phyloP scores from a whole-genome alignment of 441 rosid genomes.

The Gossypium lobatum region DNA sequence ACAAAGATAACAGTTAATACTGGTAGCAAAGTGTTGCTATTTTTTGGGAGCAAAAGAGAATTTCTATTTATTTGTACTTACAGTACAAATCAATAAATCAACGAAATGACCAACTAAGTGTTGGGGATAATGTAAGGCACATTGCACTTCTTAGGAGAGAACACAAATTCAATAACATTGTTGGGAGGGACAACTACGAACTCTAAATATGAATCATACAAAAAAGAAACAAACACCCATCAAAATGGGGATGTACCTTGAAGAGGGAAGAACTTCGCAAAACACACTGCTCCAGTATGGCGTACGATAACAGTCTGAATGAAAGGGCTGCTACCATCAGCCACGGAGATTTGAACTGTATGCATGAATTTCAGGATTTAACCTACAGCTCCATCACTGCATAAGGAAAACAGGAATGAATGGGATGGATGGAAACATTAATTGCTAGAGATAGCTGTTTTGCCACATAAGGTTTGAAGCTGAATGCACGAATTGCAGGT shows the following conservation, averaged over 20 bases:
- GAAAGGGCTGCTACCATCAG: neutral
- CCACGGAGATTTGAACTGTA: neutral
- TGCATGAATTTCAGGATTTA: neutral
- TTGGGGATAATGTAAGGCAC: no score
- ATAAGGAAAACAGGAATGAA: neutral
- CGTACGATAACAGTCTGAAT: neutral
- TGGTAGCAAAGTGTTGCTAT: neutral
- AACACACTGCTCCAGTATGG: neutral
- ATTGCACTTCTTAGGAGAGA: no score
- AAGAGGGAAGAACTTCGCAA: neutral
- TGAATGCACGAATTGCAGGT: neutral
- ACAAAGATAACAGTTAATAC: neutral
- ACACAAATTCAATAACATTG: no score
- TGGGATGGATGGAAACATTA: neutral
- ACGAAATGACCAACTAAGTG: neutral
- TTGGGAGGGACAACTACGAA: no score
- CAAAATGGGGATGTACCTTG: neutral
- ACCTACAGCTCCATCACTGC: neutral
- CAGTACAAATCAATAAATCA: neutral
- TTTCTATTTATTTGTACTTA: neutral
- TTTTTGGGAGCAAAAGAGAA: neutral
- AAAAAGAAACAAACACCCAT: neutral
- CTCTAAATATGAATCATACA: no score
- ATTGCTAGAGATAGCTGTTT: neutral
- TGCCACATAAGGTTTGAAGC: neutral